Base-by-base conservation (phyloP, 805 yeast species). In the Starmerella apicola region DNA sequence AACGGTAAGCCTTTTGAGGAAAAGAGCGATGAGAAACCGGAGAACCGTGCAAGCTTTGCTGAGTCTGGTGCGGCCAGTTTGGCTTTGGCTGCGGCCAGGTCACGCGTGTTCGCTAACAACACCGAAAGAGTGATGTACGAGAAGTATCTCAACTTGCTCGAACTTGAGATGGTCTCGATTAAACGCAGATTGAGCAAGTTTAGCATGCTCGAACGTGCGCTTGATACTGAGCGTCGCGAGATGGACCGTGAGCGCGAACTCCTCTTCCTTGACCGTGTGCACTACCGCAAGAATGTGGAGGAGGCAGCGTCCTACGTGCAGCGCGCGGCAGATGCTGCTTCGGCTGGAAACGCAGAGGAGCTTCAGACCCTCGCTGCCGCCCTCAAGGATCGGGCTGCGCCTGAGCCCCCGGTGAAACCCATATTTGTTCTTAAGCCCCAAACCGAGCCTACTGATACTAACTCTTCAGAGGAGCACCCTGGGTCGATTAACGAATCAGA, bases 171-270 rank as follows among this genome's bases (percentile, higher is more conserved):
- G 46, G 69, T 76, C 43, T 81, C 83, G 55, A 66, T 88, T 39
- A 84, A 83, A 38, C 56, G 72, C 39, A 88, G 88, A 59, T 64
- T 88, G 50, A 65, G 70, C 26, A 75, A 79, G 51, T 61, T 91
- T 42, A 66, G 70, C 43, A 63, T 68, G 41, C 66, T 88, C 51
- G 97, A 91, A 61, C 67, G 70, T 22, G 59, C 58, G 10, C 54
- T 64, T 15, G 68, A 64, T 45, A 55, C 59, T 10, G 68, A 66
- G 51, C 62, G 67, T 9, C 60, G 67, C 15, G 68, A 63, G 43
- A 46, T 66, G 36, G 68, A 65, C 39, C 45, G 52, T 29, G 63
- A 57, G 43, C 58, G 67, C 12, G 67, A 65, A 50, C 61, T 64
- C 38, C 50, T 65, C 25, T 66, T 82, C 39, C 60, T 80, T 43